These are phyloP conservation scores for Blechomonas ayalai DNA, from an alignment of 208 protist genomes.

Conservation along the genomic window DNA sequence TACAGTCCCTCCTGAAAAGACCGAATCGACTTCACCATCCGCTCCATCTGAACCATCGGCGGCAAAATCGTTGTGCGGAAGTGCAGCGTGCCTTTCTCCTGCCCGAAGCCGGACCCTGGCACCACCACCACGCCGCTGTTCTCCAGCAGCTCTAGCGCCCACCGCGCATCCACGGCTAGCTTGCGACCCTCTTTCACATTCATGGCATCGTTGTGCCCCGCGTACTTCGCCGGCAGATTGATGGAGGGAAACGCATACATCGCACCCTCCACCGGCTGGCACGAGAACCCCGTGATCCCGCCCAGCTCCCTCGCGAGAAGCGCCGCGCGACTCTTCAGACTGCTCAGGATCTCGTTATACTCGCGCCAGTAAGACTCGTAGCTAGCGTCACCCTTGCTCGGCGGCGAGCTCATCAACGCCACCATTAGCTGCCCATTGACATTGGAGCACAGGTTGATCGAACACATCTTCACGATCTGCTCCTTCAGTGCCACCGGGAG, in stretches of 20 bases:
- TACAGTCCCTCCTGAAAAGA: slow-evolving; percentile 63
- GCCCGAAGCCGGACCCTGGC: slow-evolving; percentile 95
- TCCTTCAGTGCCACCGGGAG: slow-evolving; percentile 44
- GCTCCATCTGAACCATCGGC: slow-evolving; percentile 92
- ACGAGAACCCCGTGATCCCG: slow-evolving; percentile 89
- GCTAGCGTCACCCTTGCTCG: slow-evolving; percentile 84
- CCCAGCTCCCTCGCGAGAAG: slow-evolving; percentile 87
- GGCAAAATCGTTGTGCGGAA: slow-evolving; percentile 99
- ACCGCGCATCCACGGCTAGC: slow-evolving; percentile 91
- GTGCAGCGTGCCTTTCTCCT: slow-evolving; percentile 95
- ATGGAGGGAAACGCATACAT: slow-evolving; percentile 99
- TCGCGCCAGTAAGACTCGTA: slow-evolving; percentile 85
- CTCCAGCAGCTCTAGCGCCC: slow-evolving; percentile 95
- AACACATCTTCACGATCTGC: slow-evolving; percentile 95
- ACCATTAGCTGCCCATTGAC: slow-evolving; percentile 92
- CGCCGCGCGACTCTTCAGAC: slow-evolving; percentile 51
- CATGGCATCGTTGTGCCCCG: slow-evolving; percentile 40
- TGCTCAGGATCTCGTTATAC: slow-evolving; percentile 69
- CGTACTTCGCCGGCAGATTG: slow-evolving; percentile 73
- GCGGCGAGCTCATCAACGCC: slow-evolving; percentile 95
- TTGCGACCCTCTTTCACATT: slow-evolving; percentile 56
- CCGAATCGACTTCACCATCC: slow-evolving; percentile 62
- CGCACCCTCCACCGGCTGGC: slow-evolving; percentile 90
- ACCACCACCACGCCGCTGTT: slow-evolving; percentile 93
- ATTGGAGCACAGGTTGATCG: slow-evolving; percentile 96